Evolutionary conservation across 2,329 filamentous ascomycete genomes (phyloP), one percentile per base, ranked within the genome.

Genomic region (Stemphylium beticola): DNA sequence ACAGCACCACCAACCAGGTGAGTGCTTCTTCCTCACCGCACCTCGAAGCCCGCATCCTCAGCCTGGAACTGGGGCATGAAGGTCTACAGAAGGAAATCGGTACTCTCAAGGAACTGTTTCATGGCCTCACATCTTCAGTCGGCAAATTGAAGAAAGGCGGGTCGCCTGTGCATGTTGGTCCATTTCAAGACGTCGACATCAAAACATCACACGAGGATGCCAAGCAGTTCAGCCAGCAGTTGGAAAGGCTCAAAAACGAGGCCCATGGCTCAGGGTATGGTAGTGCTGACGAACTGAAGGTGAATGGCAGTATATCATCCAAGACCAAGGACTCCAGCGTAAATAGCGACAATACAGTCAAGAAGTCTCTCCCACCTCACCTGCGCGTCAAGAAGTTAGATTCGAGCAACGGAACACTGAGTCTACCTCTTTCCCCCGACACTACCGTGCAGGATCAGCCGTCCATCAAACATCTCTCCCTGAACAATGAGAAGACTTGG

Each of bases 401-500:
- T 14, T 11, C 17, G 4, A 32, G 17, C 32, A 41, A 22, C 10
- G n/a, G 12, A 4, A 29, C 40, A 7, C 54, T 34, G 9, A 68
- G 55, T 7, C 59, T 60, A 9, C 64, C 61, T 11, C 15, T 31
- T 1, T 60, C 58, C 3, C 54, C 60, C 15, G 45, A 49, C 14
- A 45, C 59, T 2, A 51, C 51, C 29, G 17, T 55, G 12, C 50
- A 55, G 4, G 37, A 58, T 11, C 40, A 58, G 10, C 33, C 57
- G 3, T n/a, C 48, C 9, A 40, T 64, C n/a, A 60, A 69, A n/a
- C 42, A 58, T 20, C 53, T 66, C 2, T 60, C 48, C 22, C 31
- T 39, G 43, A 18, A 40, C 4, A 24, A 47, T 24, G 17, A 39
- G 34, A 15, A 55, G 39, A 15, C 37, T 9, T 80, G 77, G 77